These are phyloP conservation scores for Dactylellina drechsleri DNA, from an alignment of 2,329 filamentous ascomycete species.

Conservation along the genomic window DNA sequence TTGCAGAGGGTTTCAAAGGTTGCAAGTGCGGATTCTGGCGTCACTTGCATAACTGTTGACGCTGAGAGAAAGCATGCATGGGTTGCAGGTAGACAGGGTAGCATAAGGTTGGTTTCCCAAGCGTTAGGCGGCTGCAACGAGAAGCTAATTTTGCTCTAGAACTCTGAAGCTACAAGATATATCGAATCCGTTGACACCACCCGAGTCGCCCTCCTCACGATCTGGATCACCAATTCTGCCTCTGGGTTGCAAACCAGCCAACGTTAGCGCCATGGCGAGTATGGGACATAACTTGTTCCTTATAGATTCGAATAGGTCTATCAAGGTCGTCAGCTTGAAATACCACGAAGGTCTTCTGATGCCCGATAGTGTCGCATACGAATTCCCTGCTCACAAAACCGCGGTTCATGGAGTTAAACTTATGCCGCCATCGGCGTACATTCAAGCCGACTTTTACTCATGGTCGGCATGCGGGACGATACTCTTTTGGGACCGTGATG, in stretches of 20 bases:
- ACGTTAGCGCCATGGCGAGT: conserved; percentile 73
- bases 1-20: conserved; percentile 68
- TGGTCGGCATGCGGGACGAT: conserved; percentile 86
- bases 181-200: conserved; percentile 58
- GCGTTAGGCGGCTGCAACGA: not conserved
- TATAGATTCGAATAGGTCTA: conserved; percentile 78
- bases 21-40: conserved; percentile 62
- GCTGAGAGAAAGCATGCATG: conserved; percentile 60
- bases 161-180: conserved; percentile 58
- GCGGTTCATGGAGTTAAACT: conserved; percentile 78
- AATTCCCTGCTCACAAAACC: conserved; percentile 72
- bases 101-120: conserved; percentile 59
- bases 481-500: conserved; percentile 82
- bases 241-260: conserved; percentile 57
- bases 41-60: conserved; percentile 62
- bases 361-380: conserved; percentile 59
- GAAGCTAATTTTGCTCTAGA: conserved; percentile 41
- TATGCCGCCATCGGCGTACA: conserved; percentile 70
- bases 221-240: conserved; percentile 58
- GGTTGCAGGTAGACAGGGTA: conserved; percentile 62
- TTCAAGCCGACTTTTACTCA: conserved; percentile 80
- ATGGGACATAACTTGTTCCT: conserved; percentile 75
- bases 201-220: conserved; percentile 58
- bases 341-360: conserved; percentile 58
- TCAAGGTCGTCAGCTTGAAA: conserved; percentile 68